Percentiles rank a stretch among this genome's conserved stretches.
Evolutionary conservation across 164 flowering plant genomes (phyloP).

Genomic region (Stephania cephalantha): DNA sequence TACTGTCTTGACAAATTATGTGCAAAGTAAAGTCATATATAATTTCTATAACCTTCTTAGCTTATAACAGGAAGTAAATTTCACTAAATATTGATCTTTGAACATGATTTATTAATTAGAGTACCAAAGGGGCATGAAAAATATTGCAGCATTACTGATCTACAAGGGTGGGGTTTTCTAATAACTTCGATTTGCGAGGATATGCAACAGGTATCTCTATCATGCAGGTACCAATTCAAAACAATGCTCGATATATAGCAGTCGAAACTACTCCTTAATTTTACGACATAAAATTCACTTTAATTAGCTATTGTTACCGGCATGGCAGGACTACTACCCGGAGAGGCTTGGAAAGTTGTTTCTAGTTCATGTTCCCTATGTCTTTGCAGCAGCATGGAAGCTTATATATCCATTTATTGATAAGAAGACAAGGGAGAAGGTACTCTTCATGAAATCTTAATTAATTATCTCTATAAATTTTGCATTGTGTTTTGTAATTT

Average conservation of each 20-base stretch:
- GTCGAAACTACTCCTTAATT: neutral
- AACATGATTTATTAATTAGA: conserved; percentile 30
- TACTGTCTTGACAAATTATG: conserved; percentile 58
- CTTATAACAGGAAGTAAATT: neutral
- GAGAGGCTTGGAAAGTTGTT: conserved; percentile 77
- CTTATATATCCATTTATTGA: conserved; percentile 70
- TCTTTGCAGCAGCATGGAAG: conserved; percentile 75
- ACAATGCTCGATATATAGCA: neutral
- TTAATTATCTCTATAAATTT: no score
- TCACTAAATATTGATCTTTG: neutral
- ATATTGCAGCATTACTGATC: conserved; percentile 53
- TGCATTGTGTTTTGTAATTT: no score
- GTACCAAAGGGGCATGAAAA: conserved; percentile 65
- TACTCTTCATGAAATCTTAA: conserved; percentile 11
- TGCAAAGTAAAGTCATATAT: conserved; percentile 39
- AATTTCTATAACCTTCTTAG: neutral
- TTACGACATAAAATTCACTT: neutral
- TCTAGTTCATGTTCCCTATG: conserved; percentile 57
- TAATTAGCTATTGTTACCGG: conserved; percentile 7
- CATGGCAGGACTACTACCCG: conserved; percentile 82
- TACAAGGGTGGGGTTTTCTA: conserved; percentile 79
- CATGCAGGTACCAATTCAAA: conserved; percentile 48
- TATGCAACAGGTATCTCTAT: conserved; percentile 59
- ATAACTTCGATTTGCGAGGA: conserved; percentile 53
- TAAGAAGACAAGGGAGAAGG: conserved; percentile 67